Evolutionary conservation across 148 eudicot genomes (phyloP).

Genomic region (Rheum nobile): DNA sequence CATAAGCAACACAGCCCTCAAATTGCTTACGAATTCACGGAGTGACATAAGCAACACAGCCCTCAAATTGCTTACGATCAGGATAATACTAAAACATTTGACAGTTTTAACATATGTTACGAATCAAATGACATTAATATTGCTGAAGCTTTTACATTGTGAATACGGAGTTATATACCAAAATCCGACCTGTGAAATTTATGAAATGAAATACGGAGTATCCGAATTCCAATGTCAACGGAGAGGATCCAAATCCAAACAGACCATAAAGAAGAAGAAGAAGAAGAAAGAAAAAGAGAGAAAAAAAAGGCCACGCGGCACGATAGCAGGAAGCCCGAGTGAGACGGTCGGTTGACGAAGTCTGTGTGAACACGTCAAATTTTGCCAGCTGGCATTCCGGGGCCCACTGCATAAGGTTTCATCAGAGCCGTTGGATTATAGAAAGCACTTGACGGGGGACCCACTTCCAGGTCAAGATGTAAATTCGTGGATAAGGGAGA

Average conservation of each 20-base stretch:
- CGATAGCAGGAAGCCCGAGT: not conserved
- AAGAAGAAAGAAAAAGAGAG: not conserved
- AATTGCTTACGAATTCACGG: too few species aligned
- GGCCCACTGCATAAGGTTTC: too few species aligned
- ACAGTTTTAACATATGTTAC: too few species aligned
- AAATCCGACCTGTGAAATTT: too few species aligned
- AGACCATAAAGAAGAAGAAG: not conserved
- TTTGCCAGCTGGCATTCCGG: not conserved
- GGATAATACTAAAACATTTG: too few species aligned
- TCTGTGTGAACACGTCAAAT: not conserved
- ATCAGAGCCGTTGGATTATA: not conserved
- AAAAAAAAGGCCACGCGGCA: not conserved
- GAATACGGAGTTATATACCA: too few species aligned
- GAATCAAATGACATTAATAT: too few species aligned
- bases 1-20: too few species aligned
- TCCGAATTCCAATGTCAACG: not conserved
- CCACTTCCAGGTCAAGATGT: not conserved
- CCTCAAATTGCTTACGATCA: too few species aligned
- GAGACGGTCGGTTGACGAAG: conserved; percentile 2
- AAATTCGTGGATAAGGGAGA: not conserved
- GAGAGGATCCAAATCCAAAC: not conserved
- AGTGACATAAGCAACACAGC: too few species aligned
- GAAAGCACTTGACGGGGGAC: not conserved
- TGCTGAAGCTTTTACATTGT: too few species aligned
- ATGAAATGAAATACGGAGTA: too few species aligned